Evolutionary conservation across 768 basidiomycete species (phyloP), one percentile per base, ranked within the genome.

Genomic region (Amanita brunnescens): DNA sequence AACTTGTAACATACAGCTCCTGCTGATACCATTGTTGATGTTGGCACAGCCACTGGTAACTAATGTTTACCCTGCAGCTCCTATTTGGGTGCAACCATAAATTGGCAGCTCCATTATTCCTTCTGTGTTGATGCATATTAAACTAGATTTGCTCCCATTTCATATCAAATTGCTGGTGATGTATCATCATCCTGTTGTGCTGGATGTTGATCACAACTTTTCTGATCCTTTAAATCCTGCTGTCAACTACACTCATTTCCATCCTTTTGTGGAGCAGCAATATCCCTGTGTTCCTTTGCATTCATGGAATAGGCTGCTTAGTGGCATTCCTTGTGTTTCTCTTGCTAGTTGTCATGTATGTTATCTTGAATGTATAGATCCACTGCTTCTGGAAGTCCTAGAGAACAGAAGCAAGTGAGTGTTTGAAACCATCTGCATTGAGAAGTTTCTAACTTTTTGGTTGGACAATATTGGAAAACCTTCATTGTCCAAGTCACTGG

Each of bases 211-310:
- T n/a, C 29, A 21, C 29, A 41, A 51, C 23, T 35, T 41, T 33
- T 30, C 50, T 5, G 50, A 51, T 18, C 50, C 50, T 18, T 44
- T 51, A 34, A 51, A 51, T 44, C 50, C 50, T 12, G 35, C 50
- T 26, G 41, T 26, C 23, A 44, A 51, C 35, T 43, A 51, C 50
- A 43, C 50, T 34, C 50, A 51, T 51, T 51, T 43, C 10, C 50
- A 44, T 7, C 50, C 50, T 20, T 44, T 41, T 23, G 16, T 30
- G 7, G 50, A 51, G 32, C 50, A 51, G 18, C 50, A 23, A 18
- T 41, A 51, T 20, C 50, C 50, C 5, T 32, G 29, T n/a, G 21
- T 51, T 10, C 50, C 50, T 12, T 16, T 51, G 33, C 41, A 41
- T 13, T 51, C 44, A 51, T 23, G 50, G 50, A 12, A 35, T 51